Percentiles rank a stretch among this genome's conserved stretches.
Conservation (phyloP, 495 filamentous ascomycete genomes). For the Cenococcum geophilum region DNA sequence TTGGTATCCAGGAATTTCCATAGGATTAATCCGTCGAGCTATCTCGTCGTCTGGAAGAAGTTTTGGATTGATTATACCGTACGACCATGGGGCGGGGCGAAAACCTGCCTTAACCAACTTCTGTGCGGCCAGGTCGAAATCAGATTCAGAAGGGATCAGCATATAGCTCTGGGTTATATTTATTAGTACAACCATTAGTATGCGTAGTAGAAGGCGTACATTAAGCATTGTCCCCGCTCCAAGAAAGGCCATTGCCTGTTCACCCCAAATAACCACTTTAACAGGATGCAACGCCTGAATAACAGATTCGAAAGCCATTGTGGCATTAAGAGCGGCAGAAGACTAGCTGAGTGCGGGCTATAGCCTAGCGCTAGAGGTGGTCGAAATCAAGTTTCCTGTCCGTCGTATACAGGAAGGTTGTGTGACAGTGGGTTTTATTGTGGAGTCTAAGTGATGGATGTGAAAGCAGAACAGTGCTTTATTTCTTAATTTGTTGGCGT, state of each 20-base stretch:
- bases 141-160: conserved; percentile 10
- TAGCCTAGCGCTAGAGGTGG: conserved; percentile 1
- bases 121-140: conserved; percentile 10
- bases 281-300: conserved; percentile 12
- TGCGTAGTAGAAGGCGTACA: conserved; percentile 9
- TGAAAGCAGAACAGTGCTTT: too few species aligned
- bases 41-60: conserved; percentile 9
- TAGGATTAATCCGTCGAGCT: conserved; percentile 10
- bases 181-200: conserved; percentile 9
- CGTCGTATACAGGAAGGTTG: background rate
- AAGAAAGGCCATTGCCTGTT: conserved; percentile 13
- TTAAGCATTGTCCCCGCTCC: conserved; percentile 9
- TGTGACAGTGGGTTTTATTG: conserved; percentile 5
- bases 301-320: conserved; percentile 9
- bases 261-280: conserved; percentile 12
- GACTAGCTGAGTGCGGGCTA: conserved; percentile 6
- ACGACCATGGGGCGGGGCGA: conserved; percentile 12
- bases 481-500: too few species aligned
- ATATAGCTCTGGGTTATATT: conserved; percentile 14
- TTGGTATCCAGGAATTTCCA: conserved; percentile 10
- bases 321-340: conserved; percentile 8
- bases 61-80: conserved; percentile 12
- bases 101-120: conserved; percentile 14
- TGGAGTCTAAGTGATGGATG: too few species aligned
- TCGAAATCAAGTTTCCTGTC: background rate